phyloP scores from a whole-genome alignment of 495 filamentous ascomycete genomes.

The Talaromyces nanjingensis region DNA sequence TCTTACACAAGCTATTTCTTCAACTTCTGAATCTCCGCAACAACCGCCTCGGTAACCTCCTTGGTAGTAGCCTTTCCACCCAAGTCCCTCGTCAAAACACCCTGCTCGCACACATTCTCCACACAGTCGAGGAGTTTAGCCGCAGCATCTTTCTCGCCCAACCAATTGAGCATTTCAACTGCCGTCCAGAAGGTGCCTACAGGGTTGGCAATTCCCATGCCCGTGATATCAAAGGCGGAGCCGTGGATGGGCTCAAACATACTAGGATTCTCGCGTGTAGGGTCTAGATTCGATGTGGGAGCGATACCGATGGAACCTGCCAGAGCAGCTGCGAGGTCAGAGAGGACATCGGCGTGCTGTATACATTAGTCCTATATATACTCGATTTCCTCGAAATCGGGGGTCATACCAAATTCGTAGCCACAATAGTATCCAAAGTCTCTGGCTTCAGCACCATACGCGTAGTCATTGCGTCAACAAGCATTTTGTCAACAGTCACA shows the following conservation, averaged over 20 bases:
- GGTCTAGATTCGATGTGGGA: conserved; percentile 51
- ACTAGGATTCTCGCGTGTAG: conserved; percentile 46
- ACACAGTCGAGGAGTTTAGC: conserved; percentile 45
- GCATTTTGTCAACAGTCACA: conserved; percentile 42
- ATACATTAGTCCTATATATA: background rate
- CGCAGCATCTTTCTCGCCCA: conserved; percentile 47
- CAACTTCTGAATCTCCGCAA: conserved; percentile 37
- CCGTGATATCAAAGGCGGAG: conserved; percentile 58
- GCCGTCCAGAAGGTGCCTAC: conserved; percentile 59
- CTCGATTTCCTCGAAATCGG: too few species aligned
- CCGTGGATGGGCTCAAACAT: conserved; percentile 60
- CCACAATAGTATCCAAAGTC: conserved; percentile 44
- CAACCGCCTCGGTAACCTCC: conserved; percentile 50
- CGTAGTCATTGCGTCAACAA: conserved; percentile 47
- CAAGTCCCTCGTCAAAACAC: conserved; percentile 49
- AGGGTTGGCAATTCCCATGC: conserved; percentile 58
- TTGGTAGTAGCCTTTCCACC: conserved; percentile 43
- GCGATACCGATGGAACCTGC: conserved; percentile 44
- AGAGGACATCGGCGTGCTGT: conserved; percentile 41
- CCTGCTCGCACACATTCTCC: conserved; percentile 46
- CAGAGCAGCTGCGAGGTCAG: conserved; percentile 43
- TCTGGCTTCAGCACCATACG: conserved; percentile 42
- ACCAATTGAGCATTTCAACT: conserved; percentile 56
- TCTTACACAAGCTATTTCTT: background rate
- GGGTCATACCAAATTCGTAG: conserved; percentile 31